Evolutionary conservation across 2,329 filamentous ascomycete species (phyloP).

Genomic region (Scedosporium minutisporum): DNA sequence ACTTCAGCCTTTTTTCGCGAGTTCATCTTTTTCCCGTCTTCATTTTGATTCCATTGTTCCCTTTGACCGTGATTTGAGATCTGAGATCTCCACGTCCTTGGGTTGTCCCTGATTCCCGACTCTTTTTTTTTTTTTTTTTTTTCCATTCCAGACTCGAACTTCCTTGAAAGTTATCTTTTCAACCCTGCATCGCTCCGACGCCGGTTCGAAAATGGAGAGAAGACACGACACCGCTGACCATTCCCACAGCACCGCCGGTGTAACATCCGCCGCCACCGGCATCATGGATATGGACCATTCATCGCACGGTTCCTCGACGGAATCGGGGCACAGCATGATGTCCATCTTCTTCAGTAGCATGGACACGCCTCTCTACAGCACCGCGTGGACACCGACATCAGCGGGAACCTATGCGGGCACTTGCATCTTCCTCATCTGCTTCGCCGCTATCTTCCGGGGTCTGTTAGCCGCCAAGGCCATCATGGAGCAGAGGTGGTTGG

Average conservation of each 20-base stretch:
- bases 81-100: background rate
- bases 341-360: slow-evolving; percentile 51
- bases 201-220: slow-evolving; percentile 1
- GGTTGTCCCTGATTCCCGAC: background rate
- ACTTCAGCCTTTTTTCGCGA: background rate
- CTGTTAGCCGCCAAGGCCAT: slow-evolving; percentile 64
- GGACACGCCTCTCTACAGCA: slow-evolving; percentile 45
- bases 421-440: slow-evolving; percentile 79
- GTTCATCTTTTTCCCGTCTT: background rate
- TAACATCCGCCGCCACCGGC: background rate
- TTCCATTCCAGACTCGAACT: background rate
- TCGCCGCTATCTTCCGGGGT: slow-evolving; percentile 59
- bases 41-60: background rate
- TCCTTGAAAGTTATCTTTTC: background rate
- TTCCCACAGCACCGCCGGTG: background rate
- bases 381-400: slow-evolving; percentile 62
- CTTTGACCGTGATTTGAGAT: background rate
- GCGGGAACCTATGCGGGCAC: slow-evolving; percentile 73
- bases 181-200: background rate
- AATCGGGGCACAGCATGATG: slow-evolving; percentile 26
- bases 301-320: slow-evolving; percentile 5
- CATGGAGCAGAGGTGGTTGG: slow-evolving; percentile 55
- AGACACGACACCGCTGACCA: slow-evolving; percentile 8
- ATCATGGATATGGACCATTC: slow-evolving; percentile 1
- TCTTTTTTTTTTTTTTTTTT: too few relatives aligned